Conservation (phyloP, 2,329 filamentous ascomycete genomes). For the Aphanoascus verrucosus region DNA sequence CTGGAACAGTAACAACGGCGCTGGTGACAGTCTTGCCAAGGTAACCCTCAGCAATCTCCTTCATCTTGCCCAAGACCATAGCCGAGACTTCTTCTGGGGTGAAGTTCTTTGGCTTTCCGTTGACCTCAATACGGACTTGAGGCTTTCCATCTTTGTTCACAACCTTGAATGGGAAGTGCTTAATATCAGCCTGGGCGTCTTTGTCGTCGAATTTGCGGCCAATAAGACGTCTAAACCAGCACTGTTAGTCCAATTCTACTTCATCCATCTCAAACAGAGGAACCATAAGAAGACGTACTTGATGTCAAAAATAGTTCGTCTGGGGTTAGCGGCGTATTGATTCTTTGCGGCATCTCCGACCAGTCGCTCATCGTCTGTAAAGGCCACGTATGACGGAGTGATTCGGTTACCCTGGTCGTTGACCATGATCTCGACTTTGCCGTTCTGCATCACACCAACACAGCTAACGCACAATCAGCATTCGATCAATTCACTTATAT, state of each 20-base stretch:
- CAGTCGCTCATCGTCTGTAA: constrained; percentile 91
- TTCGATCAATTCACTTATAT: background rate
- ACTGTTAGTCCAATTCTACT: constrained; percentile 2
- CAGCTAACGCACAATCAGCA: constrained; percentile 50
- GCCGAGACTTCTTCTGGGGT: constrained; percentile 57
- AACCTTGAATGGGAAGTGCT: constrained; percentile 98
- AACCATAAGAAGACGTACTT: constrained; percentile 51
- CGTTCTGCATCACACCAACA: constrained; percentile 91
- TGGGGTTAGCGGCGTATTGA: constrained; percentile 73
- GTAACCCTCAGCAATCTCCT: constrained; percentile 53
- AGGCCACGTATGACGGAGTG: constrained; percentile 88
- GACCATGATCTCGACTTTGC: constrained; percentile 88
- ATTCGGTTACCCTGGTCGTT: constrained; percentile 97
- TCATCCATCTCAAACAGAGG: background rate
- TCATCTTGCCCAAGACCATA: constrained; percentile 59
- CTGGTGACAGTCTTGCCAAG: constrained; percentile 51
- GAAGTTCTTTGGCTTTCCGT: constrained; percentile 49
- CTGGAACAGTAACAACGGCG: constrained; percentile 80
- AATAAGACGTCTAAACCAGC: constrained; percentile 57
- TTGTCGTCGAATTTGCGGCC: constrained; percentile 73
- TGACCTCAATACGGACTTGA: constrained; percentile 58
- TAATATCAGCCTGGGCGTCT: constrained; percentile 84
- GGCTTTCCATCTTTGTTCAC: constrained; percentile 84
- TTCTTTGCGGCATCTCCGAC: constrained; percentile 98
- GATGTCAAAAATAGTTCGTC: constrained; percentile 66